Evolutionary conservation across 23 red algal genomes (phyloP).

Genomic region (Porphyridium purpureum): DNA sequence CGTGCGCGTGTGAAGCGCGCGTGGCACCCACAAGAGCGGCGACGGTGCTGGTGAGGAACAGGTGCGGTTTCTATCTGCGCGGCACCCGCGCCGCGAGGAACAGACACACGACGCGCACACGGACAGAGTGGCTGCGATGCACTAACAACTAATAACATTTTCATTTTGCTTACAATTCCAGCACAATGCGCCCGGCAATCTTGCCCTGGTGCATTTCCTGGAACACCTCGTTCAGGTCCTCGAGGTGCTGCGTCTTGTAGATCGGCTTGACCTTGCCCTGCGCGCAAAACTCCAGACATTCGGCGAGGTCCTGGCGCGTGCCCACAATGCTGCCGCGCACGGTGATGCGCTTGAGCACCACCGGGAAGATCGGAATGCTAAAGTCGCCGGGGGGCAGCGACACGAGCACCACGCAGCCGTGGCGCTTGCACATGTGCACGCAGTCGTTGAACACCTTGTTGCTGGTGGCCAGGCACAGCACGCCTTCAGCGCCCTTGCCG

Average conservation of each 20-base stretch:
- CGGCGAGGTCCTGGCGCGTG: conserved; percentile 7
- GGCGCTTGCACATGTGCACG: background rate
- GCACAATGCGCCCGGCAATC: conserved; percentile 1
- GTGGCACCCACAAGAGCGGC: too few species aligned
- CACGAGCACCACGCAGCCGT: conserved; percentile 2
- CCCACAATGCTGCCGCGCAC: conserved; percentile 6
- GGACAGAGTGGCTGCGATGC: too few species aligned
- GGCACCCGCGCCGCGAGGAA: too few species aligned
- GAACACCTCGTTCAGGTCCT: conserved; percentile 1
- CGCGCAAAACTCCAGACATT: conserved; percentile 12
- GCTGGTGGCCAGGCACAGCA: background rate
- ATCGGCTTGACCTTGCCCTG: conserved; percentile 5
- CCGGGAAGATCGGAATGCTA: conserved; percentile 1
- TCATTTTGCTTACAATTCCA: too few species aligned
- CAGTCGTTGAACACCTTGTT: background rate
- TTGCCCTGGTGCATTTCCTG: conserved; percentile 4
- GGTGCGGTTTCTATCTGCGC: too few species aligned
- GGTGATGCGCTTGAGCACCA: conserved; percentile 1
- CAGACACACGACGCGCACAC: too few species aligned
- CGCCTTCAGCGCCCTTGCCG: too few species aligned
- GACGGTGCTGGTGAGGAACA: too few species aligned
- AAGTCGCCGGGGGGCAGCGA: conserved; percentile 1
- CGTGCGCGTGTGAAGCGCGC: too few species aligned
- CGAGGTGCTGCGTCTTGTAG: conserved; percentile 6
- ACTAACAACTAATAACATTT: too few species aligned